These are phyloP conservation scores for Boletus rufocinnamomeus DNA, from an alignment of 768 basidiomycete genomes.

Conservation along the genomic window DNA sequence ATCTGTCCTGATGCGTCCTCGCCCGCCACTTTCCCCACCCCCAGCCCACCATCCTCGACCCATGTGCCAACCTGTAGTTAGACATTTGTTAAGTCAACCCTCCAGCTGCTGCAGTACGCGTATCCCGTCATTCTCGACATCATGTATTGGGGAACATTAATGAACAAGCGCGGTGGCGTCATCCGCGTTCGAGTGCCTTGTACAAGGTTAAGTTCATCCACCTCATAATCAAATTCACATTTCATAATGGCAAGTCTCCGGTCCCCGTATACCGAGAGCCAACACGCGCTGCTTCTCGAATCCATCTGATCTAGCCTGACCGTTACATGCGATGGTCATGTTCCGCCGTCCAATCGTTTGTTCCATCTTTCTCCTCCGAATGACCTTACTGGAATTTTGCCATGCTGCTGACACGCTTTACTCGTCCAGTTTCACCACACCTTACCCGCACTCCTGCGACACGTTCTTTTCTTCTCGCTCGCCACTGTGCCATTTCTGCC, in stretches of 20 bases:
- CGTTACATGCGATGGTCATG: slow-evolving; percentile 24
- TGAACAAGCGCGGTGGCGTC: slow-evolving; percentile 35
- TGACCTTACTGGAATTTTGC: slow-evolving; percentile 44
- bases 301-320: slow-evolving; percentile 29
- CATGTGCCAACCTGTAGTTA: slow-evolving; percentile 32
- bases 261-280: slow-evolving; percentile 32
- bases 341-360: slow-evolving; percentile 36
- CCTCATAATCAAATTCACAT: slow-evolving; percentile 46
- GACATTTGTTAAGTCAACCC: slow-evolving; percentile 20
- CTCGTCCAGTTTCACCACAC: slow-evolving; percentile 40
- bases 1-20: slow-evolving; percentile 13
- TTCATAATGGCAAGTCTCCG: slow-evolving; percentile 39
- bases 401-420: slow-evolving; percentile 67
- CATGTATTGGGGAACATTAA: slow-evolving; percentile 37
- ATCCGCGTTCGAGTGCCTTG: slow-evolving; percentile 32
- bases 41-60: slow-evolving; percentile 13
- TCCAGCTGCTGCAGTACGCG: slow-evolving; percentile 21
- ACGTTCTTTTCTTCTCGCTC: slow-evolving; percentile 55
- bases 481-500: slow-evolving; percentile 57
- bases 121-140: slow-evolving; percentile 31
- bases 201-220: slow-evolving; percentile 41
- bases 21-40: slow-evolving; percentile 13
- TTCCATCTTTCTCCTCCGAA: slow-evolving; percentile 53
- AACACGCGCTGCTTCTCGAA: slow-evolving; percentile 33
- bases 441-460: slow-evolving; percentile 66